These are phyloP conservation scores for Sugiyamaella sp. DNA, from an alignment of 1,139 yeast species.

Conservation along the genomic window DNA sequence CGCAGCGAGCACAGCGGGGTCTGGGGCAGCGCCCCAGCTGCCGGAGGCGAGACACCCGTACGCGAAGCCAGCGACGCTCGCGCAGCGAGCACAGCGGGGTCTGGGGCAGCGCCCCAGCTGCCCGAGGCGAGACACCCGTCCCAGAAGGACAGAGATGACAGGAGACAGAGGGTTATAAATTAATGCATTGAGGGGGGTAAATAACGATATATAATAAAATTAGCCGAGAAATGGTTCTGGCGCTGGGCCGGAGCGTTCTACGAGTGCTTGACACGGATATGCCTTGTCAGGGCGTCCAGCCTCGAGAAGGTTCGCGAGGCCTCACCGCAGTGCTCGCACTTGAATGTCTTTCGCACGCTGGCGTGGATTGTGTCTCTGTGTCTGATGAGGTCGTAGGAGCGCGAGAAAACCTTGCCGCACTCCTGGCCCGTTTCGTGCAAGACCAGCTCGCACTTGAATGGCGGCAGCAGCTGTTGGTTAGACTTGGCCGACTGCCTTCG, in stretches of 20 bases:
- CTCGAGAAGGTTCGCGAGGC: slow-evolving; percentile 86
- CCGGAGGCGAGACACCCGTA: slow-evolving; percentile 4
- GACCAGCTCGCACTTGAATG: slow-evolving; percentile 52
- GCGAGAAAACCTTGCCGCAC: slow-evolving; percentile 82
- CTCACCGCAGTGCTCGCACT: slow-evolving; percentile 79
- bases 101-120: slow-evolving; percentile 18
- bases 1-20: slow-evolving; percentile 5
- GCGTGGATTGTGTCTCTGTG: slow-evolving; percentile 98
- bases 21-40: slow-evolving; percentile 5
- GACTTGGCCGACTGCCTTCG: background rate
- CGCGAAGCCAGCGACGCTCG: background rate
- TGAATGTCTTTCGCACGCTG: slow-evolving; percentile 78
- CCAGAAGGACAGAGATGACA: background rate
- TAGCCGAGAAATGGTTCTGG: slow-evolving; percentile 5
- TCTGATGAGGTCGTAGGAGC: slow-evolving; percentile 91
- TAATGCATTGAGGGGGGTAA: slow-evolving; percentile 21
- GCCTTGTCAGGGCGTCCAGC: slow-evolving; percentile 93
- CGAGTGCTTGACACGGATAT: slow-evolving; percentile 80
- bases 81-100: slow-evolving; percentile 1
- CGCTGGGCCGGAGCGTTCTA: background rate
- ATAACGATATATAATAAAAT: slow-evolving; percentile 12
- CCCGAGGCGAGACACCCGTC: slow-evolving; percentile 8
- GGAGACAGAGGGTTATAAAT: background rate
- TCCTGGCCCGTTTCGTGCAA: slow-evolving; percentile 63
- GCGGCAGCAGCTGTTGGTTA: background rate